A percentile compares a stretch with the other conserved stretches of the same genome.
These are phyloP conservation scores for Alternaria viburni DNA, from an alignment of 2,329 filamentous ascomycete species.

Conservation along the genomic window DNA sequence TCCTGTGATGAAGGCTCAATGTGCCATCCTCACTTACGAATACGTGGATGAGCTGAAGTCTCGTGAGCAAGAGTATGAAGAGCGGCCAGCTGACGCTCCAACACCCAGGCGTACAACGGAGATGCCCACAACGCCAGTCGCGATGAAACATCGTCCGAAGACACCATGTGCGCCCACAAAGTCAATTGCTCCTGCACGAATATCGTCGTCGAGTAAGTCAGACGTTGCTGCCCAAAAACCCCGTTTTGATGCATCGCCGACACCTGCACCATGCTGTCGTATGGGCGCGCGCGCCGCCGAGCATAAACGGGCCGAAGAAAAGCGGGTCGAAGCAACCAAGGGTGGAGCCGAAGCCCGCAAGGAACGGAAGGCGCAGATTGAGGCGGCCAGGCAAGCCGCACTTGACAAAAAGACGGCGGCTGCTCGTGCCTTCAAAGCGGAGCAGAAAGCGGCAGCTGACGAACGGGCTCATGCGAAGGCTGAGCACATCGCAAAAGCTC, in stretches of 20 bases:
- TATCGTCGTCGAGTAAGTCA: neutral
- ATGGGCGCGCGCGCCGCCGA: neutral
- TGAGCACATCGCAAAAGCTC: slow-evolving; percentile 19
- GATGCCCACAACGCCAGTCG: neutral
- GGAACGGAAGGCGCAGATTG: slow-evolving; percentile 12
- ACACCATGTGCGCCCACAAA: neutral
- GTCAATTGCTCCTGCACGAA: neutral
- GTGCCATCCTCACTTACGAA: slow-evolving; percentile 16
- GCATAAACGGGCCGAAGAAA: slow-evolving; percentile 3
- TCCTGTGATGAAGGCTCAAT: slow-evolving; percentile 14
- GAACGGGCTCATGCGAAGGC: slow-evolving; percentile 6
- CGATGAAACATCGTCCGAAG: neutral
- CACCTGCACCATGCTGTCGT: neutral
- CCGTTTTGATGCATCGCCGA: neutral
- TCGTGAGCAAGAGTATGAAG: slow-evolving; percentile 13
- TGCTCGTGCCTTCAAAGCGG: slow-evolving; percentile 17
- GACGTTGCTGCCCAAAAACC: neutral
- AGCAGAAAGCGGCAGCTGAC: slow-evolving; percentile 2
- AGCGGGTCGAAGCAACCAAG: neutral
- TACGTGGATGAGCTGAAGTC: slow-evolving; percentile 21
- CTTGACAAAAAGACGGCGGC: slow-evolving; percentile 18
- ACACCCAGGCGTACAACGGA: slow-evolving; percentile 3
- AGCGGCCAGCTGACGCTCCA: slow-evolving; percentile 18
- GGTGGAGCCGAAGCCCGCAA: slow-evolving; percentile 3
- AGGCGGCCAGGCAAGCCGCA: slow-evolving; percentile 14